Base-by-base conservation (phyloP, 2,329 filamentous ascomycete genomes). In the Fusarium liriodendri region DNA sequence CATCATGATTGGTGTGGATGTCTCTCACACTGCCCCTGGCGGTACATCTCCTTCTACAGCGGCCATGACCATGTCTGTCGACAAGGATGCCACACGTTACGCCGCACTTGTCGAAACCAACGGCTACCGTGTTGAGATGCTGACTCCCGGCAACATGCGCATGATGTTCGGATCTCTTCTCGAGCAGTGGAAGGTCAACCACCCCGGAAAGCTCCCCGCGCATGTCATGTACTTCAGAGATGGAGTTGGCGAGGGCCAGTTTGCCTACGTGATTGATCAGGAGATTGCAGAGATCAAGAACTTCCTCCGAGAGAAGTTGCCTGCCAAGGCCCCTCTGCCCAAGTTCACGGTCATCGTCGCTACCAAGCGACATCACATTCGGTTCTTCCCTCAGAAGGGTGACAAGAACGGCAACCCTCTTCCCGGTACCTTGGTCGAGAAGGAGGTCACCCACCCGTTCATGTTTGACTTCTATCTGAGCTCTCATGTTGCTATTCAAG, bases 221-320 rank as follows among this genome's bases (percentile, higher is more conserved):
- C 91, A 95, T 40, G 87, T 99, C 65, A 94, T 97, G 76, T 98
- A 97, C 83, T 93, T 98, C 83, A 94, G 97, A 20, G 97, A 99
- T 77, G 97, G 97, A 75, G 95, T 98, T 1, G 92, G 92, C 0
- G 95, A 98, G 77, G 94, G 94, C 0, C 93, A 98, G 79, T 98
- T 97, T 77, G 83, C 88, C 1, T 90, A 95, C 29, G 93, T 99
- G 0, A 84, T 99, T 11, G 87, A 94, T 2, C 85, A 91, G n/a
- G 97, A 99, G 79, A 88, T 98, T 0, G 80, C 82, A 0, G 88
- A 92, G 73, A 92, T 98, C 83, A 93, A 92, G 82, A 81, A 85
- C 0, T 84, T 85, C 29, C 88, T 95, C 75, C 76, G 78, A 35
- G 81, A 86, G 7, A 76, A 80, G 4, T 80, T 81, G 5, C 80